phyloP scores from a whole-genome alignment of 2,329 filamentous ascomycete species.

The Alternaria metachromatica region DNA sequence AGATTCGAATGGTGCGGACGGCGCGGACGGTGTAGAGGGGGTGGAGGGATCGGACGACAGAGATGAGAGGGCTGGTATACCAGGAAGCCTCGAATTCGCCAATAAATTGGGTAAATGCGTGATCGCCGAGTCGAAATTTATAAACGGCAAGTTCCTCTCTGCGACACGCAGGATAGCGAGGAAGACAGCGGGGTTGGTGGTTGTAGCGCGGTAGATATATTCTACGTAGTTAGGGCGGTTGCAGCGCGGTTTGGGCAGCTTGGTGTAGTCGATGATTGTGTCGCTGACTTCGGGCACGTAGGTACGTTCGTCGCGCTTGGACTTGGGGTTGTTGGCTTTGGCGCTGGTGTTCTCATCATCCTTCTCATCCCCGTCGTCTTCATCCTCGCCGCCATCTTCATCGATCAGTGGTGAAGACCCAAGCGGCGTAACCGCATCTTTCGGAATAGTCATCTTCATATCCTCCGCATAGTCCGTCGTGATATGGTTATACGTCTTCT shows the following conservation, averaged over 20 bases:
- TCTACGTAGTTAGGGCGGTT: background rate
- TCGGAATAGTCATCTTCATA: background rate
- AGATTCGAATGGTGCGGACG: no score
- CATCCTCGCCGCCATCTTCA: no score
- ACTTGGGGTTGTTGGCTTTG: background rate
- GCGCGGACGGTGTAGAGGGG: no score
- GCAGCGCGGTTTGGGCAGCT: background rate
- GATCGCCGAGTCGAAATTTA: slow-evolving; percentile 24
- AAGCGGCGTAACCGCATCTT: background rate
- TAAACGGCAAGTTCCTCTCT: slow-evolving; percentile 21
- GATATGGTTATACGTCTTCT: background rate
- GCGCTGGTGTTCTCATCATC: background rate
- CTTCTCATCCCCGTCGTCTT: background rate
- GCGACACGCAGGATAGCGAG: slow-evolving; percentile 32
- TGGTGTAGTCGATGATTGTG: background rate
- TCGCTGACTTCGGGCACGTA: background rate
- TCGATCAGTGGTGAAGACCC: fast-evolving
- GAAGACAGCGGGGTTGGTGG: slow-evolving; percentile 24
- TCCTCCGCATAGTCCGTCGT: background rate
- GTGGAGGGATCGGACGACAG: no score
- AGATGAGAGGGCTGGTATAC: background rate
- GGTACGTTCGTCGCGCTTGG: background rate
- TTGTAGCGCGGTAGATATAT: slow-evolving; percentile 22
- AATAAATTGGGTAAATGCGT: slow-evolving; percentile 29
- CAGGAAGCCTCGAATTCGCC: slow-evolving; percentile 8